Evolutionary conservation across 2,329 filamentous ascomycete species (phyloP), one percentile per base, ranked within the genome.

Genomic region (Raffaelea deltoideospora): DNA sequence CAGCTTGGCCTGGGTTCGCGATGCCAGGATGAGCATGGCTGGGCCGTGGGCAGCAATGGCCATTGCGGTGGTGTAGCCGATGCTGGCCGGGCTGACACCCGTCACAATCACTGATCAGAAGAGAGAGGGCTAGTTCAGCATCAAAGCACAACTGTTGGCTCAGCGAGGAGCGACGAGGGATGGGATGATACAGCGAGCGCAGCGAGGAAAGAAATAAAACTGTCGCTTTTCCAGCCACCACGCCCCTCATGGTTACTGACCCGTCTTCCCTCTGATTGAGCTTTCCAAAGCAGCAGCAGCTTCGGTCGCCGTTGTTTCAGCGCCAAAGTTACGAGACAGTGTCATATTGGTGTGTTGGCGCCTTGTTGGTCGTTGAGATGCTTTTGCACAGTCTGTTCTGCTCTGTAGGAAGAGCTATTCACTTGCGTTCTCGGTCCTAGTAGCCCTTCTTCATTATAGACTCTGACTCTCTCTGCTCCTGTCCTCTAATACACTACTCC

Each of bases 11-110:
- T 46, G 47, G 10, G 59, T 65, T 14, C 65, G 59, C 3, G 65
- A 66, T 2, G 54, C 62, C 11, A 65, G 53, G 27, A 64, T 56
- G 15, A 69, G 54, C 15, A 51, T 49, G 0, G 47, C 48, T 0
- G 64, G 61, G 4, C 46, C 46, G 35, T 67, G 63, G 0, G 62
- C 57, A 4, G 63, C 63, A 29, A 68, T 57, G 15, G 60, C 58
- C 10, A 57, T 37, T 3, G 55, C 59, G 0, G 60, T 63, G 1
- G 56, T 49, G 26, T 54, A 53, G 10, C 61, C 61, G 10, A 65
- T 57, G 26, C 61, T 55, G 9, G 51, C 50, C 3, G 59, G 61
- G 10, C 58, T 55, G 39, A 64, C 50, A 5, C 62, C 61, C 1
- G 62, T 65, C 13, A 48, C 24, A 3, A 48, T 41, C 3, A 46